Evolutionary conservation across 768 basidiomycete species (phyloP).

Genomic region (Russula earlei): DNA sequence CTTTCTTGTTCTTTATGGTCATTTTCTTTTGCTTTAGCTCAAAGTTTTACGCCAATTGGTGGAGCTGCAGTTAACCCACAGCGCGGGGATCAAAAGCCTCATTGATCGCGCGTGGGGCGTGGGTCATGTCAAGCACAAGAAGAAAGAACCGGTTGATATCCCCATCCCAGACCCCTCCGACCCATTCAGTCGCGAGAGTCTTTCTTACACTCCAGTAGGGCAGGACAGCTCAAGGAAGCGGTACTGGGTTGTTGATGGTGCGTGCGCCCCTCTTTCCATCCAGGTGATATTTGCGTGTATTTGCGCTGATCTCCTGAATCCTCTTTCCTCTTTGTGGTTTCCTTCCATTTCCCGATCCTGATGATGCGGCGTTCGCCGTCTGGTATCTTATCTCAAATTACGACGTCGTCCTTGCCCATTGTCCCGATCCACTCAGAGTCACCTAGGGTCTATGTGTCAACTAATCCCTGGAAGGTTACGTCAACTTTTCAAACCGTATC

Average conservation of each 20-base stretch:
- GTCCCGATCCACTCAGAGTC: constrained; percentile 45
- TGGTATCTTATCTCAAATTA: constrained; percentile 21
- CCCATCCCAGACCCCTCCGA: constrained; percentile 47
- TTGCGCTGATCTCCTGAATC: constrained; percentile 36
- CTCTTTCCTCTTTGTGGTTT: constrained; percentile 29
- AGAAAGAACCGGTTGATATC: constrained; percentile 49
- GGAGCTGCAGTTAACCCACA: constrained; percentile 71
- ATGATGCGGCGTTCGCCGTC: constrained; percentile 33
- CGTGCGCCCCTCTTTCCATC: constrained; percentile 39
- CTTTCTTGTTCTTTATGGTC: constrained; percentile 21
- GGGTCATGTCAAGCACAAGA: constrained; percentile 77
- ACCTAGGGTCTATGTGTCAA: constrained; percentile 72
- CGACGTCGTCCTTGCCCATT: constrained; percentile 17
- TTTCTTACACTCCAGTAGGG: constrained; percentile 64
- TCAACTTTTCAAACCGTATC: constrained; percentile 66
- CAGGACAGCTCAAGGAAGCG: constrained; percentile 69
- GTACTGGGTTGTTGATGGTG: constrained; percentile 85
- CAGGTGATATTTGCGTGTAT: constrained; percentile 57
- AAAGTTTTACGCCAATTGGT: constrained; percentile 77
- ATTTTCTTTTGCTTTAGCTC: constrained; percentile 39
- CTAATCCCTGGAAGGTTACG: constrained; percentile 85
- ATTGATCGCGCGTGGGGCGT: constrained; percentile 87
- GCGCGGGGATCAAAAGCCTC: constrained; percentile 52
- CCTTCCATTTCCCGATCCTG: constrained; percentile 31
- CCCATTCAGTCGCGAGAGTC: constrained; percentile 53